A percentile compares a stretch with the other conserved stretches of the same genome.
Evolutionary conservation across 2,329 filamentous ascomycete genomes (phyloP).

Genomic region (Trichothecium roseum): DNA sequence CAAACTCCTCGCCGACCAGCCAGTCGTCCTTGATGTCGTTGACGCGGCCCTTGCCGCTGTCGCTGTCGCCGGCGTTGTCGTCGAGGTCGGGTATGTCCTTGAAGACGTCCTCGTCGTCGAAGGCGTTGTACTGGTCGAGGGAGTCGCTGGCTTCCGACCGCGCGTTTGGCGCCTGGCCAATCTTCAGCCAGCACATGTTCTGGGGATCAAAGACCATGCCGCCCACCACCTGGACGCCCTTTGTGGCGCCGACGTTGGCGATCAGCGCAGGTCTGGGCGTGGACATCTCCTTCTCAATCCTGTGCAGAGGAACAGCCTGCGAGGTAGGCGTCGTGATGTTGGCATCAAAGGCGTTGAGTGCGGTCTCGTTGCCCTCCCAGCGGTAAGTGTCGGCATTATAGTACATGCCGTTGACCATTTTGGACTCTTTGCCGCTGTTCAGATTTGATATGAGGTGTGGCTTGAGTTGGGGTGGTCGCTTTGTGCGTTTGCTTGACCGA

Average conservation of each 20-base stretch:
- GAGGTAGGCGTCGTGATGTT: slow-evolving; percentile 38
- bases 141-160: slow-evolving; percentile 43
- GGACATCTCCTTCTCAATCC: slow-evolving; percentile 45
- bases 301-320: slow-evolving; percentile 14
- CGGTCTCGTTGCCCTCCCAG: slow-evolving; percentile 97
- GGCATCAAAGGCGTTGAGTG: slow-evolving; percentile 65
- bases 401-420: slow-evolving; percentile 87
- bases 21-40: slow-evolving; percentile 65
- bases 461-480: slow-evolving; percentile 55
- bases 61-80: slow-evolving; percentile 47
- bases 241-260: slow-evolving; percentile 73
- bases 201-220: slow-evolving; percentile 97
- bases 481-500: slow-evolving; percentile 46
- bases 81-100: slow-evolving; percentile 90
- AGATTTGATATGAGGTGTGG: slow-evolving; percentile 86
- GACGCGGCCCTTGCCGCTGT: slow-evolving; percentile 37
- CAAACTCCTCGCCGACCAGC: slow-evolving; percentile 91
- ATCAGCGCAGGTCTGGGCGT: slow-evolving; percentile 72
- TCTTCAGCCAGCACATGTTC: slow-evolving; percentile 95
- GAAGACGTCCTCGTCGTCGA: slow-evolving; percentile 86
- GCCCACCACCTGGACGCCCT: slow-evolving; percentile 88
- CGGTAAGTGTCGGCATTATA: slow-evolving; percentile 80
- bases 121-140: slow-evolving; percentile 55
- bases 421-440: slow-evolving; percentile 61
- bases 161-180: slow-evolving; percentile 39